Conservation (phyloP, 306 rosid species). For the Purshia tridentata region DNA sequence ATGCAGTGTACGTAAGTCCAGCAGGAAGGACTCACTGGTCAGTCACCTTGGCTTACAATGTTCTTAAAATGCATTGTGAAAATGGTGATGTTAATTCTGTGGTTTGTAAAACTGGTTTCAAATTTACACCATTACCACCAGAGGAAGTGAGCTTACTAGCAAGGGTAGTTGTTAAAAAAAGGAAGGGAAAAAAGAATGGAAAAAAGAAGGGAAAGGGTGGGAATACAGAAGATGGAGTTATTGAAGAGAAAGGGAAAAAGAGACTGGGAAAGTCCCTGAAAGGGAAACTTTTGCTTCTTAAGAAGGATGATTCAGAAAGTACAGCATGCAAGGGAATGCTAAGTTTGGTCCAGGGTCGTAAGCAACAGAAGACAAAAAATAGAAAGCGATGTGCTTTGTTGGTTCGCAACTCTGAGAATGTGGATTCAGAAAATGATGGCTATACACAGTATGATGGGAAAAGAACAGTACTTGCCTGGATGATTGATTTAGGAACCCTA, state of each 20-base stretch:
- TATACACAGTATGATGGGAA: constrained; percentile 72
- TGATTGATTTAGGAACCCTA: constrained; percentile 78
- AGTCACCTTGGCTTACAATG: constrained; percentile 78
- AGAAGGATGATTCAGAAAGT: constrained; percentile 28
- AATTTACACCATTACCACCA: constrained; percentile 66
- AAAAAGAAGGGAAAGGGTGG: constrained; percentile 29
- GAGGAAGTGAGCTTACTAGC: constrained; percentile 54
- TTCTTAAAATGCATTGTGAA: constrained; percentile 62
- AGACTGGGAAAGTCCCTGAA: constrained; percentile 43
- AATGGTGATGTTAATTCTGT: constrained; percentile 55
- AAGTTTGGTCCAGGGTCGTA: constrained; percentile 37
- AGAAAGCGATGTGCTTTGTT: constrained; percentile 54
- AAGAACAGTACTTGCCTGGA: constrained; percentile 83
- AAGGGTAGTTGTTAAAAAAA: constrained; percentile 45
- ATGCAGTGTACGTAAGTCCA: constrained; percentile 83
- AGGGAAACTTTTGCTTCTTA: constrained; percentile 33
- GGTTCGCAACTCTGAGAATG: constrained; percentile 68
- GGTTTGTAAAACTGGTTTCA: constrained; percentile 55
- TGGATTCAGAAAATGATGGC: constrained; percentile 69
- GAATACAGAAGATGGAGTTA: constrained; percentile 16
- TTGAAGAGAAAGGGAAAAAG: constrained; percentile 38
- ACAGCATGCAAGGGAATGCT: constrained; percentile 31
- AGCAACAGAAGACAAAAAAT: constrained; percentile 47
- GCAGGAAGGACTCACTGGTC: constrained; percentile 90
- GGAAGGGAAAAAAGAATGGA: constrained; percentile 16